Conservation (phyloP, 1,139 yeast species). For the Pneumocystis canis region DNA sequence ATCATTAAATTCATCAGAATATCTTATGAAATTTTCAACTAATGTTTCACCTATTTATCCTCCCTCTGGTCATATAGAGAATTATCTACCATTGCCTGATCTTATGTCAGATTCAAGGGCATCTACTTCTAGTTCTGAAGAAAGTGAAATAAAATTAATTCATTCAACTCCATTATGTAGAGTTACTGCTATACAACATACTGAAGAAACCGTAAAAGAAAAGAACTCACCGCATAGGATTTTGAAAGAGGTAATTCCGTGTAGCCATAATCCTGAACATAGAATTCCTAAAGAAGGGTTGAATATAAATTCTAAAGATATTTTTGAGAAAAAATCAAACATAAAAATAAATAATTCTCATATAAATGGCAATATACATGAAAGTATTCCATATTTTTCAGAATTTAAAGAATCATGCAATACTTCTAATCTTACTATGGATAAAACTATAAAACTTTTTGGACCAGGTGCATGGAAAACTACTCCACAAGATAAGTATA, state of each 20-base stretch:
- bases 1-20: background rate
- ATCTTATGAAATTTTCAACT: background rate
- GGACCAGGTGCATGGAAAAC: background rate
- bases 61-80: background rate
- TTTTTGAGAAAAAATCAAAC: background rate
- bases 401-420: background rate
- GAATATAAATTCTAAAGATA: background rate
- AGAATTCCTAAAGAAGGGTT: background rate
- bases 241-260: background rate
- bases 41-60: background rate
- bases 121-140: background rate
- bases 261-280: background rate
- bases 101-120: background rate
- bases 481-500: background rate
- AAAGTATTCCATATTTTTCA: background rate
- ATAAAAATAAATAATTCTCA: background rate
- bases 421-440: background rate
- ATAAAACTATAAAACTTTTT: background rate
- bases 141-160: background rate
- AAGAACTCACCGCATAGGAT: background rate
- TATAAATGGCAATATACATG: background rate
- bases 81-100: background rate
- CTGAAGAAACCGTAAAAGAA: background rate
- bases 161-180: background rate
- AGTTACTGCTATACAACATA: background rate